Evolutionary conservation across 2,329 filamentous ascomycete genomes (phyloP), one percentile per base, ranked within the genome.

Genomic region (Xylaria sp.): DNA sequence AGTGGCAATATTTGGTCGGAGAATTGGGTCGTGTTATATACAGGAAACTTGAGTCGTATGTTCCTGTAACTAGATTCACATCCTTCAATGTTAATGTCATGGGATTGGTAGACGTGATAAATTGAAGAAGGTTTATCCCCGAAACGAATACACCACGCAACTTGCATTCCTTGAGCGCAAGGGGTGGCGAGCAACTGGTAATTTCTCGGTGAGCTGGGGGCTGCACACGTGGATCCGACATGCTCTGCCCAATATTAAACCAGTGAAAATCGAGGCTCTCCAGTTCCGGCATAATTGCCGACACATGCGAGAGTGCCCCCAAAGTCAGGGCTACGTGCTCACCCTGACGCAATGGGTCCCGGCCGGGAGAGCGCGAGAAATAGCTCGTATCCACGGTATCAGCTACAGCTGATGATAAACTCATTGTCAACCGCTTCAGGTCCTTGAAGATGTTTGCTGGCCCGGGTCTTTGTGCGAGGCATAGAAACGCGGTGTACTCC

Each of bases 231-330:
- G 13, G 2, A 20, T n/a, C n/a, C n/a, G 3, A 9, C 7, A 1
- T 2, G 1, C 1, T 18, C 25, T 1, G 13, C 13, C 25, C 43
- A 28, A 58, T 13, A 30, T 43, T 52, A 23, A 58, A 62, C 64
- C 58, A 66, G 15, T 45, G 52, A 15, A 66, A n/a, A n/a, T 58
- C 43, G 18, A 66, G 43, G 18, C 20, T 20, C 32, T 66, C 45
- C 10, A 66, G 3, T 36, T 43, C 6, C 25, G 64, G 64, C 52
- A 62, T 58, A 2, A 48, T n/a, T 12, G 13, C 15, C 2, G 46
- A 39, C n/a, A 62, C 20, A 25, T n/a, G 23, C 6, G 30, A 39
- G 6, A 66, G 53, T 13, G n/a, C 23, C 12, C 10, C 50, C 4
- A 66, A 36, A 46, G 30, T 8, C 1, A 10, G 2, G n/a, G 9